Evolutionary conservation across 257 asterid genomes (phyloP), one percentile per base, ranked within the genome.

Genomic region (Linderniella brevidens): DNA sequence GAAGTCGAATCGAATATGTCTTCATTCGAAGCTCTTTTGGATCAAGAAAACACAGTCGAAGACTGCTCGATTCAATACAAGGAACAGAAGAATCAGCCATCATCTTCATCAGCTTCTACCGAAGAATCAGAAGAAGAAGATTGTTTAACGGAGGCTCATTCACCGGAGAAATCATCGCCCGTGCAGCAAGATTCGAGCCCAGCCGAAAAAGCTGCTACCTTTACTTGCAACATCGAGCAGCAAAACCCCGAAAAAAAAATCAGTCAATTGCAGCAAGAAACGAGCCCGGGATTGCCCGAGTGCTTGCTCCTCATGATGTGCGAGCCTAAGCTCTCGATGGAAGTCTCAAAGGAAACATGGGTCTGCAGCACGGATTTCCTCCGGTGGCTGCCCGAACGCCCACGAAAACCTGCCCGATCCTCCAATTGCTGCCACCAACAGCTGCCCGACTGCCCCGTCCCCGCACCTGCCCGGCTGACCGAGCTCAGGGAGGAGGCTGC

Each of bases 321-420:
- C 46, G 93, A 80, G 57, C 93, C 93, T 0, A 80, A 80, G 63
- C 56, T 77, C 1, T 80, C 93, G 8, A 79, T 76, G 97, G 94
- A 82, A 54, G 87, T 86, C 1, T 86, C 97, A 0, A 86, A 86
- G 58, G 97, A 86, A 41, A 86, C 95, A 40, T 86, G 97, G 97
- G 88, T 86, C 4, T 73, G 97, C 71, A 66, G 85, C 47, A 79
- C 82, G 5, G 95, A 82, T 41, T 86, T 82, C 69, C 44, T 77
- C 62, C 40, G 87, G 57, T 72, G 92, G 73, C 56, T 71, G 46
- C 94, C 96, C 50, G 88, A 80, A 54, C 74, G 78, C 46, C 77
- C 67, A 1, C 64, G 60, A 17, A 55, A 52, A 45, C 40, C 61
- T 50, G 81, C 64, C 13, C 54, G 55, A 50, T 4, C 56, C 32